Base-by-base conservation (phyloP, 371 early-diverging fungal species). In the Rhizopus microsporus region DNA sequence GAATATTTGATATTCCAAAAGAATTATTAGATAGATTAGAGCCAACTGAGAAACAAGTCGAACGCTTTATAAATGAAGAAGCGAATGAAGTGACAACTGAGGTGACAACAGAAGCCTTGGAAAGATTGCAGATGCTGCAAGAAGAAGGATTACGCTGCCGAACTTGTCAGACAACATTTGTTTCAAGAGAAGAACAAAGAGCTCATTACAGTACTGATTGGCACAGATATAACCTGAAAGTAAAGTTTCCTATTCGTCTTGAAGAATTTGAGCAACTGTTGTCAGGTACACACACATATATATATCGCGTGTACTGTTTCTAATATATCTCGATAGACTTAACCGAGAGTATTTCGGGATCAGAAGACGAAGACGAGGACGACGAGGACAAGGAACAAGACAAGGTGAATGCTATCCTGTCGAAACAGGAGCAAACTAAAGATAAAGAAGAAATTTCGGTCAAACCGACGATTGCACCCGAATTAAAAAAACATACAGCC, bases 181-280 rank as follows among this genome's bases (percentile, higher is more conserved):
- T 81, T 55, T 67, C 71, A 15, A 88, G 95, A 7, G 92, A 93
- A 38, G 77, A 85, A 48, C 98, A 97, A 73, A 77, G 97, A 40
- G 77, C 77, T 13, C 99, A 99, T 70, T 94, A 94, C 74, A 85
- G 87, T 8, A 87, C 91, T 9, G 98, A 99, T 77, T 99, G 97
- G 97, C 99, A 98, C 71, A 76, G 97, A 34, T 99, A 98, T 81
- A 99, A 99, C 72, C 81, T 98, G 32, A 97, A 97, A 77, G 84
- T 96, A 55, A 95, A 93, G 64, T 87, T 95, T 0, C 94, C 97
- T 15, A 88, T 99, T 5, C 65, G 87, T 1, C 84, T 86, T 15
- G 87, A 89, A 55, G 82, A 80, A 52, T 99, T 97, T 80, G 84
- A 86, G 8, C 78, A 81, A 54, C 82, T 93, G 48, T 74, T 95